Percentiles rank a stretch among this genome's conserved stretches.
Conservation (phyloP, 2,329 filamentous ascomycete genomes). For the Salinomyces thailandicus region DNA sequence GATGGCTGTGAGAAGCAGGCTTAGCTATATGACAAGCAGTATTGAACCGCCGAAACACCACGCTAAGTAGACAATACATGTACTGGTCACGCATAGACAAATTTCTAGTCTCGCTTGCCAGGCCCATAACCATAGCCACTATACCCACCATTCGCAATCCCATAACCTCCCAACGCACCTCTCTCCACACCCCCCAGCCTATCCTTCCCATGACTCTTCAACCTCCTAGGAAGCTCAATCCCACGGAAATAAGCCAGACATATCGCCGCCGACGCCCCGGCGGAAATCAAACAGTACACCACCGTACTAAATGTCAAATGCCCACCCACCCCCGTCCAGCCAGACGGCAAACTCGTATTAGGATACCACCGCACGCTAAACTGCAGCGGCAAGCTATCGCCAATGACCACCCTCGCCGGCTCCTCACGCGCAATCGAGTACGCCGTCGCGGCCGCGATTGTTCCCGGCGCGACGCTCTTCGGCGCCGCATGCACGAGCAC, state of each 20-base stretch:
- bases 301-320: slow-evolving; percentile 41
- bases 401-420: slow-evolving; percentile 64
- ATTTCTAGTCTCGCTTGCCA: slow-evolving; percentile 37
- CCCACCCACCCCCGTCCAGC: slow-evolving; percentile 43
- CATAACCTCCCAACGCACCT: slow-evolving; percentile 34
- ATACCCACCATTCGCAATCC: slow-evolving; percentile 23
- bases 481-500: slow-evolving; percentile 67
- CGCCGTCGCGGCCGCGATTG: slow-evolving; percentile 75
- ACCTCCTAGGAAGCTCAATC: slow-evolving; percentile 40
- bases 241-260: slow-evolving; percentile 46
- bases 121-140: slow-evolving; percentile 18
- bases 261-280: slow-evolving; percentile 37
- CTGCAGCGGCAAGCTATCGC: slow-evolving; percentile 67
- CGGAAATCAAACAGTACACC: slow-evolving; percentile 40
- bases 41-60: too few species aligned
- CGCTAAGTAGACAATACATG: too few species aligned
- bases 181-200: slow-evolving; percentile 32
- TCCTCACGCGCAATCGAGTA: slow-evolving; percentile 60
- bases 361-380: slow-evolving; percentile 85
- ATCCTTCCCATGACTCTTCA: slow-evolving; percentile 49
- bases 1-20: too few species aligned
- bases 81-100: too few species aligned
- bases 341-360: slow-evolving; percentile 54
- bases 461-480: slow-evolving; percentile 46
- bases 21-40: too few species aligned